Conservation (phyloP, 345 rosid species). For the Trapa incisa region DNA sequence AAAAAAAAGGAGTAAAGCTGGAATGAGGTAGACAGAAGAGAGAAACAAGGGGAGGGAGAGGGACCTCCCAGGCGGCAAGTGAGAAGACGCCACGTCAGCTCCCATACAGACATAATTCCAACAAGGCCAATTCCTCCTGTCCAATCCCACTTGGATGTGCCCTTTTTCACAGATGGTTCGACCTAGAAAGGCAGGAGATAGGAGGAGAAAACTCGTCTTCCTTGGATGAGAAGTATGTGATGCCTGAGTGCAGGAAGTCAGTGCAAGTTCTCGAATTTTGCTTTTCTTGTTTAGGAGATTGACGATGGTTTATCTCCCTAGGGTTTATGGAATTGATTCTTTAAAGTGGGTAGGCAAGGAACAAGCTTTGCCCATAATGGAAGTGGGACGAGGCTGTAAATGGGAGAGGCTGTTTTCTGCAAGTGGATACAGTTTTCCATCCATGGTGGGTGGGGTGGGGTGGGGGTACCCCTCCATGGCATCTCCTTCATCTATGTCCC, state of each 20-base stretch:
- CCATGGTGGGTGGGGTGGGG: neutral
- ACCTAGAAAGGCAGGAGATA: no score
- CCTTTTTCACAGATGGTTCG: no score
- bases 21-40: neutral
- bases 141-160: neutral
- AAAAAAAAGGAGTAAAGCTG: neutral
- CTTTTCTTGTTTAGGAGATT: no score
- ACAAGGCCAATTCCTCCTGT: neutral
- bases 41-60: neutral
- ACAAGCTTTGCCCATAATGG: constrained; percentile 50
- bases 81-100: constrained; percentile 19
- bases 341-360: constrained; percentile 14
- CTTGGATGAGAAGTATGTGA: no score
- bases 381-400: constrained; percentile 43
- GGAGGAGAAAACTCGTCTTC: no score
- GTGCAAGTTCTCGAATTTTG: no score
- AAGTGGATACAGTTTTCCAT: constrained; percentile 23
- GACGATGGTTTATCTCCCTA: neutral
- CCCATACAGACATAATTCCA: constrained; percentile 9
- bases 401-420: constrained; percentile 29
- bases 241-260: no score
- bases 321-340: neutral
- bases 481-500: constrained; percentile 11
- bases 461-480: neutral
- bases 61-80: neutral